Percentiles rank a stretch among this genome's conserved stretches.
These are phyloP conservation scores for Fragaria vesca DNA, from an alignment of 306 rosid genomes.

Conservation along the genomic window DNA sequence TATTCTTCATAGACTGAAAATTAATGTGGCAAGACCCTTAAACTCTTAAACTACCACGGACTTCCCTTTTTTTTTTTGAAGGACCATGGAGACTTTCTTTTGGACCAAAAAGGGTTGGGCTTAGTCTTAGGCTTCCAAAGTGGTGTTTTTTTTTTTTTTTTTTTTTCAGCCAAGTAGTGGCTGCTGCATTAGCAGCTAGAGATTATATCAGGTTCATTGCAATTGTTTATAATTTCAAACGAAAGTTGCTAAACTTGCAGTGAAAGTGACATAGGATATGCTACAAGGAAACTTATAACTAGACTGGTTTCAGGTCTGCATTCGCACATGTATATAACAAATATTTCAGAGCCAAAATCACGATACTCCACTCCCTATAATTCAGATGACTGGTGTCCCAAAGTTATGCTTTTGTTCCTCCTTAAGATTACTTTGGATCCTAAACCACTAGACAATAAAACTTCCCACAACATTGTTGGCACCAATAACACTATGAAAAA, in stretches of 20 bases:
- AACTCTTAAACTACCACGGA: no score
- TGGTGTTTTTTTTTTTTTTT: no score
- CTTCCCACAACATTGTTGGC: neutral
- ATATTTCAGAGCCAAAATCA: neutral
- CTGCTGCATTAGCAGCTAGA: neutral
- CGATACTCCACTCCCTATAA: neutral
- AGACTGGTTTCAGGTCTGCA: neutral
- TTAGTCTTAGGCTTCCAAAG: no score
- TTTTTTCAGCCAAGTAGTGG: no score
- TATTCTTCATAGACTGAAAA: no score
- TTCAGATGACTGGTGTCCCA: neutral
- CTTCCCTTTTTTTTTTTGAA: no score
- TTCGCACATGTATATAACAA: neutral
- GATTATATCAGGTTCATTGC: neutral
- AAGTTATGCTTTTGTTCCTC: neutral
- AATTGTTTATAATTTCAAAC: neutral
- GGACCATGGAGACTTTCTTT: no score
- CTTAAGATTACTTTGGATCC: neutral
- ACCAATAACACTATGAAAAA: neutral
- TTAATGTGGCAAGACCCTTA: no score
- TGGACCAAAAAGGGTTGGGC: no score
- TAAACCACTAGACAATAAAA: neutral
- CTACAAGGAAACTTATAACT: neutral
- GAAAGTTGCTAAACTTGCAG: neutral
- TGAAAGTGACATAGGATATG: neutral